Base-by-base conservation (phyloP, 2,329 filamentous ascomycete genomes). In the Aspergillus vadensis region DNA sequence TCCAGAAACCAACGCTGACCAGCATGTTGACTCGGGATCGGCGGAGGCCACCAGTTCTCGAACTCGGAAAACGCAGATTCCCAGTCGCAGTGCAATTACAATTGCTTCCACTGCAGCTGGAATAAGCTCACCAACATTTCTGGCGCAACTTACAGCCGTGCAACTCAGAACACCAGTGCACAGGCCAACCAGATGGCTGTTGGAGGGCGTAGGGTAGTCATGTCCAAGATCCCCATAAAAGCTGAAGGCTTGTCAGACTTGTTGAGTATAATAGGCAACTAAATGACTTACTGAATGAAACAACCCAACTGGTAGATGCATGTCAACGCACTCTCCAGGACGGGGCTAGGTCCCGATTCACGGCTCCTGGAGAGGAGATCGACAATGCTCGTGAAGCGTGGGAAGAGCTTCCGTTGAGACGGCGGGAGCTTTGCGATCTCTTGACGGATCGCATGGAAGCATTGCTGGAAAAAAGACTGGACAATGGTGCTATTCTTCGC, bases 141-240 rank as follows among this genome's bases (percentile, higher is more conserved):
- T 74, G 6, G 75, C 73, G 19, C 72, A 76, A 53, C 74, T 75
- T 5, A 80, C 70, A 30, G 76, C 78, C 5, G 77, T 70, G 27
- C 77, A 74, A 25, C 77, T 72, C 50, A 80, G 71, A 54, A 78
- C 66, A 25, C 78, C 78, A 36, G 78, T 80, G 63, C 78, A 80
- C 15, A 80, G 68, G 44, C 79, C 79, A 59, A 80, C 70, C 17
- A 80, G 69, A 55, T 71, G 67, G 59, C 70, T 75, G 12, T 79
- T 70, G 38, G 74, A 71, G 52, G 65, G 65, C 10, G 70, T 70
- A 36, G 78, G 78, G 64, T 80, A 80, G 50, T 69, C 67, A 63
- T 77, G 69, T 32, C 77, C 72, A 61, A 76, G 70, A 61, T 80
- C 77, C 41, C 76, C 76, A 63, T 79, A 77, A 62, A 78, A 74